Evolutionary conservation across 495 filamentous ascomycete genomes (phyloP), one percentile per base, ranked within the genome.

Genomic region (Penicillium pulvis): DNA sequence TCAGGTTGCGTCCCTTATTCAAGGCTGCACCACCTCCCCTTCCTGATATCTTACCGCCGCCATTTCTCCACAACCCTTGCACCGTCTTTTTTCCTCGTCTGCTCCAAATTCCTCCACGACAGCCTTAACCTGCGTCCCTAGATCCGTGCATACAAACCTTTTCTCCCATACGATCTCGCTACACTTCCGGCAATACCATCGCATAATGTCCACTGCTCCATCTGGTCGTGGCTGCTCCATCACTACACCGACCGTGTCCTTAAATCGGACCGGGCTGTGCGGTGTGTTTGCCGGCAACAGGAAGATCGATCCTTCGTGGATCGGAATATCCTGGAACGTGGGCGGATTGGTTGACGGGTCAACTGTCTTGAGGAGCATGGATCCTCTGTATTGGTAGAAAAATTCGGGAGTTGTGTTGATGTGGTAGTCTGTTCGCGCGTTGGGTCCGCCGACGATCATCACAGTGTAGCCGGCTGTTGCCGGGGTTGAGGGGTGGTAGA

Each of bases 391-490:
- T 71, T 97, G 93, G 81, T 95, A 98, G 83, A 98, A 98, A 85
- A 92, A 98, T 68, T 98, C 94, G 7, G 94, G 86, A 0, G 94
- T 98, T 51, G 86, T 78, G 79, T 98, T 98, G 80, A 98, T 96
- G 81, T 98, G 94, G 79, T 96, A 98, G 81, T 98, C 95, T 51
- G 92, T 96, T 60, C 94, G 87, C 16, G 91, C 91, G 73, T 98
- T 98, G 55, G 94, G 94, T 14, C 94, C 95, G 65, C 94, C 94
- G 55, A 98, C 93, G 61, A 98, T 92, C 91, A 80, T 80, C 6
- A 80, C 76, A 3, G 77, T 80, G 62, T 79, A 78, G 36, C 77
- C 77, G 50, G 76, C 60, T 39, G 76, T 79, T 3, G 66, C 64
- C 8, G 75, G 69, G 2, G 68, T 72, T 26, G 77, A 72, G 19